Evolutionary conservation across 108 stramenopile genomes (phyloP), one percentile per base, ranked within the genome.

Genomic region (Nitzschia sp.): DNA sequence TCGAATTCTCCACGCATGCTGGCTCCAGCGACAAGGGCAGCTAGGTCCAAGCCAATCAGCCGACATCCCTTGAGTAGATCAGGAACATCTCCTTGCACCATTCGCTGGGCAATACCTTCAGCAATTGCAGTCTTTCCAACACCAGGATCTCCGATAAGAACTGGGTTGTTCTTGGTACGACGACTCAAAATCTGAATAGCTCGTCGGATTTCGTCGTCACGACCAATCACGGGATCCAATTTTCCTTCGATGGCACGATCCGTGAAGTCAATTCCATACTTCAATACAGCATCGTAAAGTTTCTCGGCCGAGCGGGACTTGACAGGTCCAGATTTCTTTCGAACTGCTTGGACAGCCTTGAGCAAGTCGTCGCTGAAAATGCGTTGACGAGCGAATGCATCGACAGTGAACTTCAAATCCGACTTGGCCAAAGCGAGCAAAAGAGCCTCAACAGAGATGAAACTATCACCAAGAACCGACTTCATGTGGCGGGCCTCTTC

Each of bases 1-100:
- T 99, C 98, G 73, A 99, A 99, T 78, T 99, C 97, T 57, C 98
- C 98, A 42, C 98, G 81, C 89, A 96, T 97, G 56, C 90, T 97
- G 9, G 98, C 97, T 48, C 98, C 98, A 10, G 98, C 98, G 8
- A 99, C 92, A 29, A 99, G 81, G 6, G 97, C 96, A 42, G 95
- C 97, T 81, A 99, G 87, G 63, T 99, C 98, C 17, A 99, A 77
- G 12, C 95, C 91, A 64, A 97, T 89, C 52, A 99, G 77, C 43
- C 92, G 87, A 62, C 92, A 88, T 10, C 77, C 75, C 61, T 89
- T 80, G 48, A 94, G 62, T 39, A 77, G 83, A 56, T 94, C 89
- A 11, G 92, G 92, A n/a, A 94, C 92, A 71, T 91, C 91, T 6
- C 88, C 90, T n/a, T 77, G 85, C 20, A 95, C 77, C 71, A 95